Conservation (phyloP, 768 basidiomycete species). For the Suillus paluster region DNA sequence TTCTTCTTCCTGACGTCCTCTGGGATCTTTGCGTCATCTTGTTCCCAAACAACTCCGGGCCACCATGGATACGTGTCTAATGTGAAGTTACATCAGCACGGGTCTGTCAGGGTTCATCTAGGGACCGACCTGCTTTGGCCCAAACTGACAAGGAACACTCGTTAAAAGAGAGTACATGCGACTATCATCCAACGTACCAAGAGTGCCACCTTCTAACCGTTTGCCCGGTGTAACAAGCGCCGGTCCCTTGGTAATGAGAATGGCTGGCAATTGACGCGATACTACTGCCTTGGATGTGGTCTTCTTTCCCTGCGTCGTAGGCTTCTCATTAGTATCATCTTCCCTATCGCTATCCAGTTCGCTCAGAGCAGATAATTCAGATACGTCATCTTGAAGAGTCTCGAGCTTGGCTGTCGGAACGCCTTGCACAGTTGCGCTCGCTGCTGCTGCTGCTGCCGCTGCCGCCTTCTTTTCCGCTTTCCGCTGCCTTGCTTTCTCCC, state of each 20-base stretch:
- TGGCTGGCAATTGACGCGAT: constrained; percentile 13
- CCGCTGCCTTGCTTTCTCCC: constrained; percentile 54
- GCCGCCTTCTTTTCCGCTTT: constrained; percentile 45
- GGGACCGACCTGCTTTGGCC: constrained; percentile 71
- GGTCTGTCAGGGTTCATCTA: background rate
- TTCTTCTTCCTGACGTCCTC: constrained; percentile 33
- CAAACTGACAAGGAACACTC: constrained; percentile 58
- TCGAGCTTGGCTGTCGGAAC: constrained; percentile 7
- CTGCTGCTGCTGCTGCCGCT: constrained; percentile 15
- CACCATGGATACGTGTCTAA: constrained; percentile 86
- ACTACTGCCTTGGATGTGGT: constrained; percentile 13
- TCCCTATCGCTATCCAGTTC: constrained; percentile 42
- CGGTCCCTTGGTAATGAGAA: constrained; percentile 23
- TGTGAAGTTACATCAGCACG: constrained; percentile 12
- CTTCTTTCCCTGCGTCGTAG: constrained; percentile 7
- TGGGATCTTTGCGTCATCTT: constrained; percentile 64
- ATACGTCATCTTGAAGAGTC: constrained; percentile 34
- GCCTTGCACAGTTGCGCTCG: constrained; percentile 2
- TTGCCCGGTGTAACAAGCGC: constrained; percentile 40
- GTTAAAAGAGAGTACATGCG: background rate
- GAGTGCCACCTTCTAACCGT: constrained; percentile 57
- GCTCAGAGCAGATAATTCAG: constrained; percentile 51
- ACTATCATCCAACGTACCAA: constrained; percentile 50
- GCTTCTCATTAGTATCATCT: constrained; percentile 19
- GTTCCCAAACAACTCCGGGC: constrained; percentile 79